A percentile compares a stretch with the other conserved stretches of the same genome.
These are phyloP conservation scores for Globisporangium rhizosaccharum DNA, from an alignment of 352 stramenopile genomes.

Conservation along the genomic window DNA sequence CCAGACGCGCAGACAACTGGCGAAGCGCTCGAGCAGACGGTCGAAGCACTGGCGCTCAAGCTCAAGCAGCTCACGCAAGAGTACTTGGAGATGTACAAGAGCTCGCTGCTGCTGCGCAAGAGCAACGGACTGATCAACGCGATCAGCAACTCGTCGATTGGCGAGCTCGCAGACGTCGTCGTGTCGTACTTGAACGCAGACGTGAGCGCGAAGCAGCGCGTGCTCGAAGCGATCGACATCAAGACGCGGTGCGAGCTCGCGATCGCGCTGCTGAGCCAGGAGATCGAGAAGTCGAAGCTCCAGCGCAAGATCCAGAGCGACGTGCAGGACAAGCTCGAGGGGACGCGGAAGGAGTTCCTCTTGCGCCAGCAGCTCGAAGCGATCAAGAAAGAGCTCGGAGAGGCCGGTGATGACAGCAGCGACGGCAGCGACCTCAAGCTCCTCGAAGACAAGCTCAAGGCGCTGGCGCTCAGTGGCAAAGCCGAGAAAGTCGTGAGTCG, in stretches of 20 bases:
- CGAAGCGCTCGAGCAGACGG: constrained; percentile 13
- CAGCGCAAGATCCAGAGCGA: constrained; percentile 69
- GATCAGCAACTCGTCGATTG: constrained; percentile 52
- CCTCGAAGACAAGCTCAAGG: constrained; percentile 53
- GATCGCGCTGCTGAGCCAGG: constrained; percentile 40
- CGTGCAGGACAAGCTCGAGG: constrained; percentile 66
- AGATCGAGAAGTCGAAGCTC: constrained; percentile 56
- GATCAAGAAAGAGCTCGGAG: constrained; percentile 98
- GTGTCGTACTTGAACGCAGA: constrained; percentile 62
- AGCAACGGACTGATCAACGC: constrained; percentile 57
- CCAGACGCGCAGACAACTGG: constrained; percentile 4
- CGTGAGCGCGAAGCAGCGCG: constrained; percentile 47
- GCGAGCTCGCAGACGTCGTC: constrained; percentile 61
- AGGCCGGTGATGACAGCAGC: constrained; percentile 33
- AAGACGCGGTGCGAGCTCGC: constrained; percentile 39
- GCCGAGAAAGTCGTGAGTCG: constrained; percentile 54
- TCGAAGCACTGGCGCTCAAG: constrained; percentile 32
- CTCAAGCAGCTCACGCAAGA: constrained; percentile 68
- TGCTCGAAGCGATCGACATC: constrained; percentile 47
- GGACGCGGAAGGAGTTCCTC: constrained; percentile 89
- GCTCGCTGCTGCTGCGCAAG: constrained; percentile 43
- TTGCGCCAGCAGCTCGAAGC: constrained; percentile 97
- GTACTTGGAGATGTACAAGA: constrained; percentile 63
- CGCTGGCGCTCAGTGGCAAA: constrained; percentile 43
- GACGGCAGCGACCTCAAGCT: constrained; percentile 45